phyloP scores from a whole-genome alignment of 768 basidiomycete genomes.

The Clathrus columnatus region DNA sequence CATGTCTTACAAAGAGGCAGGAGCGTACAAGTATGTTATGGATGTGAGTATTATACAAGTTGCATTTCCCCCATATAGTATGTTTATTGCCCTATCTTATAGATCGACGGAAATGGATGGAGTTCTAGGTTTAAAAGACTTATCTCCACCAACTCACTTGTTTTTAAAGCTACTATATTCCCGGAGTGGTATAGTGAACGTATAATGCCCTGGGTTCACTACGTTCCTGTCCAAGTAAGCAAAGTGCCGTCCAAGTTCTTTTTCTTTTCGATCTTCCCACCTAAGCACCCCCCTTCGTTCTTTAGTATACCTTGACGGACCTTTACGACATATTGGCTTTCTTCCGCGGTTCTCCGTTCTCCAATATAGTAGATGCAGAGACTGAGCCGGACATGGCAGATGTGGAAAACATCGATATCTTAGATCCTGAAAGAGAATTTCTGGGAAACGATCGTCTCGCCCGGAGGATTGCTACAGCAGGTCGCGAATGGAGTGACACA shows the following conservation, averaged over 20 bases:
- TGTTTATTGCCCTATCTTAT: neutral
- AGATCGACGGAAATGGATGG: conserved; percentile 63
- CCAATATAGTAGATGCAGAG: neutral
- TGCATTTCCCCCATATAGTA: neutral
- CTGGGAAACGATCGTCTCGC: conserved; percentile 53
- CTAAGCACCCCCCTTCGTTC: conserved; percentile 5
- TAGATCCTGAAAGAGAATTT: too few relatives aligned
- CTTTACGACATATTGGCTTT: conserved; percentile 65
- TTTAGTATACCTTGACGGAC: conserved; percentile 47
- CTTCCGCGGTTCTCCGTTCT: conserved; percentile 49
- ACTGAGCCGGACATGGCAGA: neutral
- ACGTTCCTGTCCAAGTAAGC: conserved; percentile 48
- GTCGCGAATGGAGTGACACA: conserved; percentile 45
- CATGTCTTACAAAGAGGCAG: conserved; percentile 40
- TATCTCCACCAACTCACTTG: conserved; percentile 49
- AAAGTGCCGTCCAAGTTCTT: neutral
- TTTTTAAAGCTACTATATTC: conserved; percentile 65
- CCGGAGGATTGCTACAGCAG: conserved; percentile 44
- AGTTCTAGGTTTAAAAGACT: conserved; percentile 61
- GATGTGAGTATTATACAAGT: conserved; percentile 32
- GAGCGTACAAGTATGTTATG: conserved; percentile 51
- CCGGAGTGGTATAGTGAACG: conserved; percentile 64
- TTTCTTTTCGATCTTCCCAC: neutral
- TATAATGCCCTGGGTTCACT: conserved; percentile 63
- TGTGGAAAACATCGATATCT: neutral